Percentiles rank a stretch among this genome's conserved stretches.
Conservation (phyloP, 78 protist genomes). For the Mantamonas sphyraenae region DNA sequence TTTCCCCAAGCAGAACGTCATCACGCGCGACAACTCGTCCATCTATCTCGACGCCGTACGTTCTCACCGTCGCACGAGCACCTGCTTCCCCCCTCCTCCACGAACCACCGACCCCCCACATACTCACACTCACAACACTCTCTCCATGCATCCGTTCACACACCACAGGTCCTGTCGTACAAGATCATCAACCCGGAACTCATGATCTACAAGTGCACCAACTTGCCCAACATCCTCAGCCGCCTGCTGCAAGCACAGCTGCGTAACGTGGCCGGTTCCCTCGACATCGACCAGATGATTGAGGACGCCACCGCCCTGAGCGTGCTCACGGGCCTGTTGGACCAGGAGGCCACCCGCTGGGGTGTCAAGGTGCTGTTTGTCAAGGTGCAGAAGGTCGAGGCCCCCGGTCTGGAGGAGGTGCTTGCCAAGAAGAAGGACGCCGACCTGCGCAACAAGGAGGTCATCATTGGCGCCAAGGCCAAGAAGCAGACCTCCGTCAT, state of each 20-base stretch:
- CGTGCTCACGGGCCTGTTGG: conserved; percentile 3
- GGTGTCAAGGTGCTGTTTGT: background rate
- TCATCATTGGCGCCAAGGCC: conserved; percentile 3
- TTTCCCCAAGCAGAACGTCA: background rate
- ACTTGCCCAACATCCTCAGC: background rate
- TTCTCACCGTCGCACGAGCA: too few relatives aligned
- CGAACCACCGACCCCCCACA: too few relatives aligned
- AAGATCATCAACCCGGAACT: background rate
- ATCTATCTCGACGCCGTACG: background rate
- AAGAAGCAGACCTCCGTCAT: conserved; percentile 10
- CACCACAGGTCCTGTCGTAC: conserved; percentile 1
- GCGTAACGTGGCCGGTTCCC: background rate
- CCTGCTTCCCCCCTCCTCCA: too few relatives aligned
- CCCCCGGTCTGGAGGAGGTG: background rate
- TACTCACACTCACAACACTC: too few relatives aligned
- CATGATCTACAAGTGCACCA: background rate
- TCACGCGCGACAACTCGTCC: conserved; percentile 1
- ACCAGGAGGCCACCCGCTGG: conserved; percentile 4
- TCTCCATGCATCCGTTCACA: background rate
- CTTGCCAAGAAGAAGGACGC: conserved; percentile 7
- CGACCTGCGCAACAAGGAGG: conserved; percentile 2
- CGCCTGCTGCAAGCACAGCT: conserved; percentile 6
- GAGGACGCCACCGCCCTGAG: conserved; percentile 5
- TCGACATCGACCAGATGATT: conserved; percentile 1
- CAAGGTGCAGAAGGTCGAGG: conserved; percentile 2